phyloP scores from a whole-genome alignment of 331 rosid genomes.

The Dryas integrifolia region DNA sequence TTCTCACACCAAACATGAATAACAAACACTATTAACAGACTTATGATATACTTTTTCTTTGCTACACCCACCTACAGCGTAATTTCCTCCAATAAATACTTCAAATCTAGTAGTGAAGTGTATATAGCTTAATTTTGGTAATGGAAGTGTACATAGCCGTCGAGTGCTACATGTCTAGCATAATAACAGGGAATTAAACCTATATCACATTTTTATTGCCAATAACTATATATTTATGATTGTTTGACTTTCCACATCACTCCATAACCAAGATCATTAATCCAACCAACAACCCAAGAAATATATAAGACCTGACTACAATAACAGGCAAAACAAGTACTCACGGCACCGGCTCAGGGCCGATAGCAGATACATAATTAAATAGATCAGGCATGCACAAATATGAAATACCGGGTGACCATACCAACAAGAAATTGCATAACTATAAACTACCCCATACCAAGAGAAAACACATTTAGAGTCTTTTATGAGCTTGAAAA shows the following conservation, averaged over 20 bases:
- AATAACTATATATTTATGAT: neutral
- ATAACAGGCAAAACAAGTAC: neutral
- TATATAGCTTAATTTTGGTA: neutral
- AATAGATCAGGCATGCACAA: neutral
- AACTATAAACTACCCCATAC: neutral
- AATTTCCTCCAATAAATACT: neutral
- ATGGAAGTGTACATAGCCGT: neutral
- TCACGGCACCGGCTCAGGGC: neutral
- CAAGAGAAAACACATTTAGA: neutral
- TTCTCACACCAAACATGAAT: neutral
- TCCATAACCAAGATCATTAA: neutral
- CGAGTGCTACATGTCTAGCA: neutral
- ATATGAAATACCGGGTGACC: neutral
- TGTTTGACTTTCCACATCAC: neutral
- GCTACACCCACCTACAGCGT: neutral
- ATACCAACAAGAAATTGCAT: neutral
- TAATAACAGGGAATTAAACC: neutral
- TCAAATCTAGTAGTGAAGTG: neutral
- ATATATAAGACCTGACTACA: neutral
- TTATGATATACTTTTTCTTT: neutral
- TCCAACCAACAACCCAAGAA: constrained; percentile 3
- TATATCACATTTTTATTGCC: neutral
- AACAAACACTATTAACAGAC: neutral
- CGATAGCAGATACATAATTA: constrained; percentile 12
- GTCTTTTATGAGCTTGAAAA: neutral